phyloP scores from a whole-genome alignment of 768 basidiomycete genomes.

The Cubamyces lactineus region DNA sequence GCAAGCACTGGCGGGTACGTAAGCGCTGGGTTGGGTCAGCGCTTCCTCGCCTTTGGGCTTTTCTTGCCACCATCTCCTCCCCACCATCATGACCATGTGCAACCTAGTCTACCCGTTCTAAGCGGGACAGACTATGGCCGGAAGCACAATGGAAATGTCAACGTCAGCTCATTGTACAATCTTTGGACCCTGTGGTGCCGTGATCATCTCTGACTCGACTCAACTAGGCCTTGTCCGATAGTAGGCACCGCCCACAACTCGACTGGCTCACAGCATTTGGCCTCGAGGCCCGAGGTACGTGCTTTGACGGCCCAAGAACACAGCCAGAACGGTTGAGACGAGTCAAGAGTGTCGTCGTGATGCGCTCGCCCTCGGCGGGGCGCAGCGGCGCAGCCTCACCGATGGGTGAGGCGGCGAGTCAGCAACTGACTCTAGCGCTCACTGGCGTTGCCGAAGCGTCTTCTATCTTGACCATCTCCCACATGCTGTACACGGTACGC shows the following conservation, averaged over 20 bases:
- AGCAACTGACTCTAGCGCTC: slow-evolving; percentile 11
- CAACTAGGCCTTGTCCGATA: not conserved
- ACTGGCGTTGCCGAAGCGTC: not conserved
- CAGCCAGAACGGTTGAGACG: not conserved
- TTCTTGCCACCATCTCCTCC: too few relatives aligned
- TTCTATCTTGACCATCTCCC: slow-evolving; percentile 10
- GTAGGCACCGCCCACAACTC: not conserved
- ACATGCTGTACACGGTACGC: slow-evolving; percentile 13
- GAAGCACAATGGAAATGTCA: not conserved
- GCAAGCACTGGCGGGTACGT: too few relatives aligned
- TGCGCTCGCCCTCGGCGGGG: not conserved
- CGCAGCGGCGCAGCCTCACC: not conserved
- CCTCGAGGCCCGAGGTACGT: slow-evolving; percentile 7
- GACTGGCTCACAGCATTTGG: not conserved
- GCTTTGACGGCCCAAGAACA: not conserved
- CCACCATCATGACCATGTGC: too few relatives aligned
- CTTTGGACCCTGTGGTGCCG: not conserved
- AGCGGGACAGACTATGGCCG: not conserved
- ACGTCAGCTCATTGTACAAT: not conserved
- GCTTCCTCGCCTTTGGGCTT: too few relatives aligned
- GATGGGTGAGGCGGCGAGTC: not conserved
- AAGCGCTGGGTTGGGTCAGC: too few relatives aligned
- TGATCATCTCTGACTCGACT: not conserved
- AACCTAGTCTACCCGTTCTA: too few relatives aligned
- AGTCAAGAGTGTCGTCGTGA: slow-evolving; percentile 11